Evolutionary conservation across 768 basidiomycete species (phyloP).

Genomic region (Boletus pseudopeckii): DNA sequence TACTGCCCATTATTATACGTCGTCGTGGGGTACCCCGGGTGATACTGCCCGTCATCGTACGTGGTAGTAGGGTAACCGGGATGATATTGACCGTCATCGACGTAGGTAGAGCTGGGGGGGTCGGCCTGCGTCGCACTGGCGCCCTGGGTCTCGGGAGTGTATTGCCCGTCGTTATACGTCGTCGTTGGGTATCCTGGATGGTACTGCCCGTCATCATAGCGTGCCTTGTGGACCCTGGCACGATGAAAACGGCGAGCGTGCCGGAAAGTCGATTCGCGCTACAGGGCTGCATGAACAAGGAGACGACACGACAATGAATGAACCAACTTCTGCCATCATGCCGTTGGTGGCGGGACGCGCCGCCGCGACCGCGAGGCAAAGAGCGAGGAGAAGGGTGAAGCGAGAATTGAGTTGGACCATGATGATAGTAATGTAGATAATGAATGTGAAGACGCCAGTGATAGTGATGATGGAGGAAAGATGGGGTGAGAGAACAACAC

Average conservation of each 20-base stretch:
- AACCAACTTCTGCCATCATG: constrained; percentile 10
- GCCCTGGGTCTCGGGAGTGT: background rate
- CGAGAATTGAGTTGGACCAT: constrained; percentile 30
- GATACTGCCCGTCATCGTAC: constrained; percentile 15
- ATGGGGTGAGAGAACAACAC: constrained; percentile 1
- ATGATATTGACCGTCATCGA: constrained; percentile 16
- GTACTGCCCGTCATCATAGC: constrained; percentile 20
- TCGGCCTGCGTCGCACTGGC: background rate
- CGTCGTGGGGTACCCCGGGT: constrained; percentile 18
- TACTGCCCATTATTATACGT: constrained; percentile 19
- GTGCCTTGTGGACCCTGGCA: constrained; percentile 5
- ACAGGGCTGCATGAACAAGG: constrained; percentile 3
- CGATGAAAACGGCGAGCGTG: constrained; percentile 17
- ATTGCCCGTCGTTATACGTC: background rate
- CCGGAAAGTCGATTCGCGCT: constrained; percentile 6
- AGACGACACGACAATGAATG: background rate
- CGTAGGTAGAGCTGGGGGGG: background rate
- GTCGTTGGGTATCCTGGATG: constrained; percentile 21
- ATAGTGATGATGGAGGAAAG: constrained; percentile 14
- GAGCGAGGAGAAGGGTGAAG: constrained; percentile 29
- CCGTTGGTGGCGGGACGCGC: constrained; percentile 11
- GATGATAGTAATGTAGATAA: constrained; percentile 26
- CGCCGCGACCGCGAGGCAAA: constrained; percentile 24
- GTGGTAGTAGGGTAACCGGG: constrained; percentile 1
- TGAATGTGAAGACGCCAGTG: constrained; percentile 20